Percentiles rank a stretch among this genome's conserved stretches.
Evolutionary conservation across 768 basidiomycete genomes (phyloP).

Genomic region (Xanthoconium stramineum): DNA sequence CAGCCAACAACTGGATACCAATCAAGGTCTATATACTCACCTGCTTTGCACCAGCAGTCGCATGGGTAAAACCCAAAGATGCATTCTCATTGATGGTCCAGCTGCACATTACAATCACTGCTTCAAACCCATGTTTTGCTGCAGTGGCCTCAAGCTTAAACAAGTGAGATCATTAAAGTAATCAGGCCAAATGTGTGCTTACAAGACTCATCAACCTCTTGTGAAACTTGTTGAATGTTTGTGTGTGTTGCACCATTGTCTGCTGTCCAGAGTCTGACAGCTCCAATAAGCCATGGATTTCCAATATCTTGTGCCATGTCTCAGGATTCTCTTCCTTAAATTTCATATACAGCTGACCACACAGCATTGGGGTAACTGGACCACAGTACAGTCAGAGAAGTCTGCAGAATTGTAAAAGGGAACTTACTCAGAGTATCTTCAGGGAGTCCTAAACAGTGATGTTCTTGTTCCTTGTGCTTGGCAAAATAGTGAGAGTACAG

Average conservation of each 20-base stretch:
- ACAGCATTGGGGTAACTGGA: not conserved
- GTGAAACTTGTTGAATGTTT: not conserved
- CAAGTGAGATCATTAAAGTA: too few species aligned
- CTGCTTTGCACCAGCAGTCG: not conserved
- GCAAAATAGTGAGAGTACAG: not conserved
- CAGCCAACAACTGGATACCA: too few species aligned
- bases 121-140: not conserved
- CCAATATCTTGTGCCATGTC: constrained; percentile 6
- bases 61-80: not conserved
- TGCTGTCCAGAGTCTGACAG: not conserved
- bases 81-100: constrained; percentile 1
- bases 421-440: not conserved
- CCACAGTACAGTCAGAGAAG: too few species aligned
- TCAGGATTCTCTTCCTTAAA: constrained; percentile 7
- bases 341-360: not conserved
- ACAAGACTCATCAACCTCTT: too few species aligned
- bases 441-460: not conserved
- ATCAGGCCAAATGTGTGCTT: too few species aligned
- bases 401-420: too few species aligned
- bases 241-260: not conserved
- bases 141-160: too few species aligned
- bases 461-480: constrained; percentile 3
- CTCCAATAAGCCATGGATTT: not conserved
- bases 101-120: constrained; percentile 2
- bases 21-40: not conserved